A percentile compares a stretch with the other conserved stretches of the same genome.
phyloP scores from a whole-genome alignment of 768 basidiomycete genomes.

The Tremella fuciformis region DNA sequence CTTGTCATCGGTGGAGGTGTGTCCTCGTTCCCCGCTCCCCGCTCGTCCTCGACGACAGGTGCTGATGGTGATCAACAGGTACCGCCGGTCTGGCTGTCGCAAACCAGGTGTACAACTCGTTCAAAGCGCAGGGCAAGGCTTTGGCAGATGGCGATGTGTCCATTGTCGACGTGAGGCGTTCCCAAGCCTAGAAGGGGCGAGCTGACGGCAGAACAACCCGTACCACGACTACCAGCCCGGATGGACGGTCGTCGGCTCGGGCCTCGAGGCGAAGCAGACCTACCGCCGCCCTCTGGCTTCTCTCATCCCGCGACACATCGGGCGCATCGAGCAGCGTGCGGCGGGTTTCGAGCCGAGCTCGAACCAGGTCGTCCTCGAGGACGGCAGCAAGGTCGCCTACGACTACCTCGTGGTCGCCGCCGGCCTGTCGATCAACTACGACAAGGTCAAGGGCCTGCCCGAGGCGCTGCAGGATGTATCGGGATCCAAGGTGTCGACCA shows the following conservation, averaged over 20 bases:
- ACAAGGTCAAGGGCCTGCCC: slow-evolving; percentile 67
- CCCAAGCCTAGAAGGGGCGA: neutral
- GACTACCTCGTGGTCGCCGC: slow-evolving; percentile 84
- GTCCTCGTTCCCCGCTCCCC: slow-evolving; percentile 32
- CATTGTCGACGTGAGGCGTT: slow-evolving; percentile 65
- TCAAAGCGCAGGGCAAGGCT: slow-evolving; percentile 66
- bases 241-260: slow-evolving; percentile 94
- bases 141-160: slow-evolving; percentile 74
- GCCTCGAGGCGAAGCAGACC: slow-evolving; percentile 64
- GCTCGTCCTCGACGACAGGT: neutral
- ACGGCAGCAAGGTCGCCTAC: slow-evolving; percentile 70
- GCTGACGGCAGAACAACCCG: slow-evolving; percentile 57
- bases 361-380: slow-evolving; percentile 69
- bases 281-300: slow-evolving; percentile 66
- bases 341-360: slow-evolving; percentile 69
- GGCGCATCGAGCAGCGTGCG: slow-evolving; percentile 69
- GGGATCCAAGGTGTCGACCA: slow-evolving; percentile 77
- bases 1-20: slow-evolving; percentile 83
- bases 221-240: slow-evolving; percentile 91
- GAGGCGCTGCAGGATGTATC: slow-evolving; percentile 70
- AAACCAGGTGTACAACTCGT: slow-evolving; percentile 79
- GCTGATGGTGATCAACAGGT: slow-evolving; percentile 52
- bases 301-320: slow-evolving; percentile 71
- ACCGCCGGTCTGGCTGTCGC: slow-evolving; percentile 78
- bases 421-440: slow-evolving; percentile 79